phyloP scores from a whole-genome alignment of 352 stramenopile genomes.

The Albugo candida region DNA sequence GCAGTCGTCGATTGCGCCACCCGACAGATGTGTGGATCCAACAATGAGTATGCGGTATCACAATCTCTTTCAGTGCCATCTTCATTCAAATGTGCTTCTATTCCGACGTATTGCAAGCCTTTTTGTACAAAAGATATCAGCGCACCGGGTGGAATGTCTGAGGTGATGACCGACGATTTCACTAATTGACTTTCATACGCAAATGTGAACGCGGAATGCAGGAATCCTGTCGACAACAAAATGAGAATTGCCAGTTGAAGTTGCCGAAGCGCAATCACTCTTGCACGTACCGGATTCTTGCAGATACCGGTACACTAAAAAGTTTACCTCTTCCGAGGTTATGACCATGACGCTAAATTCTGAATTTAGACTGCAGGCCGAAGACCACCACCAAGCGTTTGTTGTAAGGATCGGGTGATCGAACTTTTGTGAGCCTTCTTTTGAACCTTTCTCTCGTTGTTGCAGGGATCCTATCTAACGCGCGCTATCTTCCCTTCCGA shows the following conservation, averaged over 20 bases:
- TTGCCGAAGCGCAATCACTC: background rate
- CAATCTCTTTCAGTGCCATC: slow-evolving; percentile 76
- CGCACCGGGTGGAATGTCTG: slow-evolving; percentile 88
- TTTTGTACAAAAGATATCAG: slow-evolving; percentile 98
- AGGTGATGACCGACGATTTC: slow-evolving; percentile 84
- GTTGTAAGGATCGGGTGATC: too few relatives aligned
- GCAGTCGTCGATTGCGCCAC: slow-evolving; percentile 49
- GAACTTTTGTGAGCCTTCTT: too few relatives aligned
- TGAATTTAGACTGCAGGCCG: too few relatives aligned
- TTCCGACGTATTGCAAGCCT: slow-evolving; percentile 88
- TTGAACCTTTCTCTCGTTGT: too few relatives aligned
- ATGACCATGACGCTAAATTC: slow-evolving; percentile 44
- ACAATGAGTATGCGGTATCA: slow-evolving; percentile 78
- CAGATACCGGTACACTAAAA: slow-evolving; percentile 95
- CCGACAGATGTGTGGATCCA: slow-evolving; percentile 83
- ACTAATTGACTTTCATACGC: slow-evolving; percentile 93
- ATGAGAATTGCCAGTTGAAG: background rate
- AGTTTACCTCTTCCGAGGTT: slow-evolving; percentile 95
- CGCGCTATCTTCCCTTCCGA: too few relatives aligned
- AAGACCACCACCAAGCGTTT: too few relatives aligned
- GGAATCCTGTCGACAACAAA: slow-evolving; percentile 49
- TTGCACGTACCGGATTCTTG: slow-evolving; percentile 79
- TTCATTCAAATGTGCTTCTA: slow-evolving; percentile 82
- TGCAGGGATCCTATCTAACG: too few relatives aligned
- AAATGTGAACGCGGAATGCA: slow-evolving; percentile 97